These are phyloP conservation scores for Phragmites australis DNA, from an alignment of 176 grass and related monocot genomes.

Conservation along the genomic window DNA sequence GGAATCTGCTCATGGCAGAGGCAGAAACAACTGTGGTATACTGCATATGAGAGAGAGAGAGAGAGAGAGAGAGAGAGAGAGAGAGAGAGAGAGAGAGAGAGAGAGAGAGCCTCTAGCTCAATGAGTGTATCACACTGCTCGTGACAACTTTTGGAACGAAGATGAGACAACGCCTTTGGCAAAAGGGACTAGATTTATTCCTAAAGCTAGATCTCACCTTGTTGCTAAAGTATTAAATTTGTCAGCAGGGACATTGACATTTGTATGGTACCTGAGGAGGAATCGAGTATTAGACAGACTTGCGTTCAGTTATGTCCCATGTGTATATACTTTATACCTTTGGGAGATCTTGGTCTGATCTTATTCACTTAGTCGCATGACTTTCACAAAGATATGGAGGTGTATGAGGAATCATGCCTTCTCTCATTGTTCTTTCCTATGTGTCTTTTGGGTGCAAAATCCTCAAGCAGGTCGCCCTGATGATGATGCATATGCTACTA, in stretches of 20 bases:
- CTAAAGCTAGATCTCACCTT: background rate
- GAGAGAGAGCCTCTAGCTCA: background rate
- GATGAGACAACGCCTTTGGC: constrained; percentile 37
- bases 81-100: background rate
- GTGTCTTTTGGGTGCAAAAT: constrained; percentile 21
- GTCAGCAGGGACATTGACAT: constrained; percentile 8
- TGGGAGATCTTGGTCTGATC: constrained; percentile 34
- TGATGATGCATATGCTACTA: constrained; percentile 12
- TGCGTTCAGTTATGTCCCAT: constrained; percentile 2
- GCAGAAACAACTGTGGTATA: background rate
- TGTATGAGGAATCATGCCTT: constrained; percentile 8
- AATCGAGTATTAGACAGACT: constrained; percentile 27
- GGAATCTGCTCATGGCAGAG: background rate
- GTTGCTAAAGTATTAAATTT: constrained; percentile 10
- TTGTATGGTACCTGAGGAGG: background rate
- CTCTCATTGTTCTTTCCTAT: constrained; percentile 4
- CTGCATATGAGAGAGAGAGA: background rate
- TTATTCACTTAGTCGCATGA: constrained; percentile 27
- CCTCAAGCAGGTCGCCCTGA: constrained; percentile 19
- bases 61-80: background rate
- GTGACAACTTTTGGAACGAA: constrained; percentile 36
- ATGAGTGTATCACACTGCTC: constrained; percentile 25
- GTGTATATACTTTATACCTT: background rate
- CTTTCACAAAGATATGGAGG: constrained; percentile 30
- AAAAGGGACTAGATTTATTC: constrained; percentile 5